Conservation (phyloP, 169 alveolate species). For the Plasmodium relictum region DNA sequence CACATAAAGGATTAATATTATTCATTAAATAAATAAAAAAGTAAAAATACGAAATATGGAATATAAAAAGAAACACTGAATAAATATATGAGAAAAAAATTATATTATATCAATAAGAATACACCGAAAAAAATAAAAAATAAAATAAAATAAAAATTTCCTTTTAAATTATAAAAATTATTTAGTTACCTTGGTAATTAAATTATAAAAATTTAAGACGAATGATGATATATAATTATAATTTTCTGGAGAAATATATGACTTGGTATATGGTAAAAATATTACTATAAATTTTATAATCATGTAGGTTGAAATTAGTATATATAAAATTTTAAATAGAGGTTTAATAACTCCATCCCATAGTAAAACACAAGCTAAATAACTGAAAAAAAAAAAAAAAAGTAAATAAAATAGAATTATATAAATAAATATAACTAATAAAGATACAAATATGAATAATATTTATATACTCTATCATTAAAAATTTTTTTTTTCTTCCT, state of each 20-base stretch:
- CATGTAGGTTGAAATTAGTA: constrained; percentile 45
- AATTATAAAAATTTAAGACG: constrained; percentile 38
- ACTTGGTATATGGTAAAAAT: constrained; percentile 67
- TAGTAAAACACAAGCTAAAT: constrained; percentile 25
- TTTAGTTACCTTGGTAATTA: constrained; percentile 45
- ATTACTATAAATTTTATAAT: constrained; percentile 41
- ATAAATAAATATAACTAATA: too few species aligned
- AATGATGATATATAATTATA: constrained; percentile 38
- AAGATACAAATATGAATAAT: background rate
- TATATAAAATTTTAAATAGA: constrained; percentile 47
- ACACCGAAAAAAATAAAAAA: background rate
- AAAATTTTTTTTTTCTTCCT: background rate
- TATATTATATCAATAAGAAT: too few species aligned
- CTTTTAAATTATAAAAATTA: too few species aligned
- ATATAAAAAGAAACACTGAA: background rate
- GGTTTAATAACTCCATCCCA: constrained; percentile 77
- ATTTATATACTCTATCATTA: background rate
- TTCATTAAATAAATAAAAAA: too few species aligned
- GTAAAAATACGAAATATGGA: too few species aligned
- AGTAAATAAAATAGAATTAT: background rate
- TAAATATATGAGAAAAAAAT: background rate
- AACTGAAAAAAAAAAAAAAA: constrained; percentile 35
- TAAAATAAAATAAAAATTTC: background rate
- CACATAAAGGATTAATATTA: too few species aligned
- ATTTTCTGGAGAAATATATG: constrained; percentile 60